Percentiles rank a stretch among this genome's conserved stretches.
Conservation (phyloP, 257 asterid genomes). For the Verbascum thapsus region DNA sequence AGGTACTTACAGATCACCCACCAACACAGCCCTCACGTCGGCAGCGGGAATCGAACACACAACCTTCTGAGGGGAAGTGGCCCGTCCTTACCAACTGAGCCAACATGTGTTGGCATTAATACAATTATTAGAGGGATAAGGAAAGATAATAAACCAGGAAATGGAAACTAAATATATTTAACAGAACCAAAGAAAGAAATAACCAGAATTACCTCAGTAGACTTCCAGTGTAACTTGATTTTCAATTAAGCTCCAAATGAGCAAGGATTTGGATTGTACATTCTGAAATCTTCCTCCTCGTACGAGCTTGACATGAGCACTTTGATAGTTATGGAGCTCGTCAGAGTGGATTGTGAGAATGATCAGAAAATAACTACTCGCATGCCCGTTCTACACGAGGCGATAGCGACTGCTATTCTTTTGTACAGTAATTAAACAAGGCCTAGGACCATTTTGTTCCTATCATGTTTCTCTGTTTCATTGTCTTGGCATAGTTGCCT, state of each 20-base stretch:
- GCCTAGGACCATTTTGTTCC: neutral
- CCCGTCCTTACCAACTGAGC: no score
- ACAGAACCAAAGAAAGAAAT: conserved; percentile 4
- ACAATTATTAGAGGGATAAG: no score
- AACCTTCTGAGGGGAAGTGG: no score
- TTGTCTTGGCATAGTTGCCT: no score
- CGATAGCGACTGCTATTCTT: neutral
- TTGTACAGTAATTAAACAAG: conserved; percentile 18
- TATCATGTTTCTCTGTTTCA: conserved; percentile 19
- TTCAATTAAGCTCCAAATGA: conserved; percentile 17
- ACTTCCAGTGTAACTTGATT: neutral
- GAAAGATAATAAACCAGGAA: no score
- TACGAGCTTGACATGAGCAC: conserved; percentile 22
- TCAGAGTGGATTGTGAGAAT: conserved; percentile 7
- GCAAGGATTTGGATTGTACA: conserved; percentile 3
- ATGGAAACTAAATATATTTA: no score
- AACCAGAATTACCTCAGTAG: neutral
- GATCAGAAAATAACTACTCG: neutral
- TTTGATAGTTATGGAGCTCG: neutral
- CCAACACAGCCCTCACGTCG: no score
- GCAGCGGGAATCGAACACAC: no score
- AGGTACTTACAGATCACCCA: no score
- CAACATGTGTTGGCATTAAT: no score
- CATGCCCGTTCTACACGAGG: conserved; percentile 14
- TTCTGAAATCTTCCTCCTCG: conserved; percentile 5